Percentiles rank a stretch among this genome's conserved stretches.
These are phyloP conservation scores for Diaporthe eres DNA, from an alignment of 2,329 filamentous ascomycete genomes.

Conservation along the genomic window DNA sequence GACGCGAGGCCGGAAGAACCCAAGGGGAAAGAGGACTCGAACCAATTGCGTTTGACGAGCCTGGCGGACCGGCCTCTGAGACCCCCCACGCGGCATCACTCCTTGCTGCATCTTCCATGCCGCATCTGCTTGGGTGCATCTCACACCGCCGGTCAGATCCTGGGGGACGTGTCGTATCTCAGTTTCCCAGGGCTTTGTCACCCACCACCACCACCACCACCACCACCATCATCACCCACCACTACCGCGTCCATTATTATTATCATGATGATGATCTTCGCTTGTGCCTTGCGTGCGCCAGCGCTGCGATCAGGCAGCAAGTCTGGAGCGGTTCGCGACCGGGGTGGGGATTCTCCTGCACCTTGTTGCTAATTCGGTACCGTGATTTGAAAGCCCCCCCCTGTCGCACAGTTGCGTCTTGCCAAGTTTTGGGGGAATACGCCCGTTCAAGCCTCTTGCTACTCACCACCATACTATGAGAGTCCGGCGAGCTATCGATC, in stretches of 20 bases:
- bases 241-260: not conserved
- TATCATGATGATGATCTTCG: not conserved
- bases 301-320: conserved; percentile 25
- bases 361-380: conserved; percentile 29
- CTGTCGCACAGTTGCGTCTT: conserved; percentile 9
- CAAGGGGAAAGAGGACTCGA: conserved; percentile 7
- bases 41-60: conserved; percentile 9
- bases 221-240: not conserved
- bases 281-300: not conserved
- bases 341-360: not conserved
- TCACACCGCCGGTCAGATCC: conserved; percentile 41
- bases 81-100: conserved; percentile 12
- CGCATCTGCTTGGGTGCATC: conserved; percentile 31
- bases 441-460: not conserved
- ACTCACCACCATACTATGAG: not conserved
- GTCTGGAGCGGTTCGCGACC: not conserved
- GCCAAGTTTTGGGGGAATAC: conserved; percentile 15
- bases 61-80: not conserved
- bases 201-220: conserved; percentile 4
- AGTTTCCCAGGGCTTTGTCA: conserved; percentile 18
- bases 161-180: conserved; percentile 20
- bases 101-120: conserved; percentile 18
- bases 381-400: not conserved
- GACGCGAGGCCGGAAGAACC: conserved; percentile 25
- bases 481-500: not conserved